phyloP scores from a whole-genome alignment of 2,329 filamentous ascomycete species.

The Beauveria pseudobassiana region DNA sequence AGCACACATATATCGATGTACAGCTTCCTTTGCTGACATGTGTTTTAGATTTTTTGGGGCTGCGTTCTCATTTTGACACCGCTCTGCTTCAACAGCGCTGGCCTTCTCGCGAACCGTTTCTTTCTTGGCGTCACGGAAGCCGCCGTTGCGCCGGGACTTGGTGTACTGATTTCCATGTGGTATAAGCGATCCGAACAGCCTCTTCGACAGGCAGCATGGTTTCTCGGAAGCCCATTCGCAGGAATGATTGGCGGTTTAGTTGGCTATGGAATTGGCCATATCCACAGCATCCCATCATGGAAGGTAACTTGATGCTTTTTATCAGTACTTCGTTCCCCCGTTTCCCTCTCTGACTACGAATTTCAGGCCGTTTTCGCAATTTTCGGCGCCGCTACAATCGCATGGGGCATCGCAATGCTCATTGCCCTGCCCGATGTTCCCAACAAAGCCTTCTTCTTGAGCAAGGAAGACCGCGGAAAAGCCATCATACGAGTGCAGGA shows the following conservation, averaged over 20 bases:
- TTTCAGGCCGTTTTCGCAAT: constrained; percentile 11
- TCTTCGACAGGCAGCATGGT: constrained; percentile 22
- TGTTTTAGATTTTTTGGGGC: constrained; percentile 25
- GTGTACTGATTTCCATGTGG: constrained; percentile 27
- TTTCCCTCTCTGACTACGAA: not conserved
- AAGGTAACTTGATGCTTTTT: not conserved
- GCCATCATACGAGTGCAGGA: constrained; percentile 23
- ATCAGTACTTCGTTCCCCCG: no score
- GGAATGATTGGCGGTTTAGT: constrained; percentile 19
- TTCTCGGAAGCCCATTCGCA: constrained; percentile 21
- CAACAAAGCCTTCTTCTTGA: constrained; percentile 22
- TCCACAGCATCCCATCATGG: constrained; percentile 10
- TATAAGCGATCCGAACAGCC: constrained; percentile 26
- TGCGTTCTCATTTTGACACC: constrained; percentile 37
- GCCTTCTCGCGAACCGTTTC: constrained; percentile 25
- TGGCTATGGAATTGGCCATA: constrained; percentile 21
- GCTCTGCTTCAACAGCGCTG: constrained; percentile 14
- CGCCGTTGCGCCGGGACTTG: constrained; percentile 23
- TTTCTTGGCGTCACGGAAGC: constrained; percentile 27
- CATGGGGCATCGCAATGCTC: constrained; percentile 12
- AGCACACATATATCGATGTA: no score
- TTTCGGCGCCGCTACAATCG: constrained; percentile 5
- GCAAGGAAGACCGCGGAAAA: constrained; percentile 20
- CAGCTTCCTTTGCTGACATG: not conserved
- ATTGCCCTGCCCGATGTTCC: constrained; percentile 19